Base-by-base conservation (phyloP, 305 asterid genomes). In the Solanum hybrid region DNA sequence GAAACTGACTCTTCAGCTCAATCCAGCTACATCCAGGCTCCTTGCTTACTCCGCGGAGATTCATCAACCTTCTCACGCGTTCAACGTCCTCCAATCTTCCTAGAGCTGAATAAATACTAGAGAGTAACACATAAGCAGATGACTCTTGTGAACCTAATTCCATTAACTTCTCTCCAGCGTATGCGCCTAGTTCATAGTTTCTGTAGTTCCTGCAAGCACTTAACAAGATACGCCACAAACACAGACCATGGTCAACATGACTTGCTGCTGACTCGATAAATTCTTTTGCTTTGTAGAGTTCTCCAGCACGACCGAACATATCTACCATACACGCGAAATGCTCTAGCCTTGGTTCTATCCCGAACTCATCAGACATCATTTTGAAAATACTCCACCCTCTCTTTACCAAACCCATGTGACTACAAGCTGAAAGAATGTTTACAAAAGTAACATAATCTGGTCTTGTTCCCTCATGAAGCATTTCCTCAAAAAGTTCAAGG, bases 21-120 rank as follows among this genome's bases (percentile, higher is more conserved):
- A 97, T 92, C 99, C 99, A 97, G 92, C 99, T 97, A 86, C 98
- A 96, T 26, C 98, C 99, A 2, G 99, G 99, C 92, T 95, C 98
- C 90, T 97, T 97, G 64, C 87, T 96, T 37, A 97, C 88, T 71
- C 98, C 95, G 87, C 98, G 93, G 11, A 86, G 86, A 79, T 91
- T 95, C 99, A 96, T 96, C 87, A 92, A 88, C 92, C 92, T 91
- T 88, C 98, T 93, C 12, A 96, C 97, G 56, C 96, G 91, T 89
- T 94, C 94, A 36, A 95, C 98, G 27, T 96, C 96, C 26, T 92
- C 91, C 26, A 89, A 76, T 90, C 94, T 94, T 29, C 98, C 98
- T 92, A 96, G 78, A 3, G 96, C 96, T 24, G 97, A 92, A 90
- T 97, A 97, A 88, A 97, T 95, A 91, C 98, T 94, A 7, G 99